Conservation (phyloP, 1,139 yeast genomes). For the Protomyces inouyei region DNA sequence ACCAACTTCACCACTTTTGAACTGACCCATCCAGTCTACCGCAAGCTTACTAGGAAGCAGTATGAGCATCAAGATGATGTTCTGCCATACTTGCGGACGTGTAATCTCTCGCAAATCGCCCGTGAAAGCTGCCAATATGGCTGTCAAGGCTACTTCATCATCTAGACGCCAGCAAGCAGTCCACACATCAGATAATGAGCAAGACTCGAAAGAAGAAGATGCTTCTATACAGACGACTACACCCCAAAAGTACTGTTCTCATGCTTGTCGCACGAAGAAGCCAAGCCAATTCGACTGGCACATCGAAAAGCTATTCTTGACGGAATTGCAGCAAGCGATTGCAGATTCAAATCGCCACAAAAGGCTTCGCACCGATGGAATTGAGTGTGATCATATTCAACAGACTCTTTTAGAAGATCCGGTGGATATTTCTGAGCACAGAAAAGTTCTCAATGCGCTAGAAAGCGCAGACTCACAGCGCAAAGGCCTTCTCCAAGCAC, state of each 20-base stretch:
- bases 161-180: not conserved
- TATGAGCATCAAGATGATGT: not conserved
- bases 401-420: not conserved
- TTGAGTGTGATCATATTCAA: slow-evolving; percentile 8
- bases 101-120: slow-evolving; percentile 6
- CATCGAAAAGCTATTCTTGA: slow-evolving; percentile 3
- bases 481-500: slow-evolving; percentile 3
- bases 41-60: not conserved
- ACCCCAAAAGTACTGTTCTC: slow-evolving; percentile 20
- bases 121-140: not conserved
- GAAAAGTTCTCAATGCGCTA: not conserved
- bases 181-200: not conserved
- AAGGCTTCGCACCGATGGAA: not conserved
- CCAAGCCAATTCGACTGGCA: slow-evolving; percentile 3
- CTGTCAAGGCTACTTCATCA: not conserved
- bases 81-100: slow-evolving; percentile 21
- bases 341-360: not conserved
- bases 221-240: not conserved
- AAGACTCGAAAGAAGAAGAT: not conserved
- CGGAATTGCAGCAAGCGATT: not conserved
- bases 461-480: not conserved
- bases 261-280: slow-evolving; percentile 7
- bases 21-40: no score
- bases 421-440: not conserved
- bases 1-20: no score